These are phyloP conservation scores for Dendrobium huoshanense DNA, from an alignment of 106 monocot species.

Conservation along the genomic window DNA sequence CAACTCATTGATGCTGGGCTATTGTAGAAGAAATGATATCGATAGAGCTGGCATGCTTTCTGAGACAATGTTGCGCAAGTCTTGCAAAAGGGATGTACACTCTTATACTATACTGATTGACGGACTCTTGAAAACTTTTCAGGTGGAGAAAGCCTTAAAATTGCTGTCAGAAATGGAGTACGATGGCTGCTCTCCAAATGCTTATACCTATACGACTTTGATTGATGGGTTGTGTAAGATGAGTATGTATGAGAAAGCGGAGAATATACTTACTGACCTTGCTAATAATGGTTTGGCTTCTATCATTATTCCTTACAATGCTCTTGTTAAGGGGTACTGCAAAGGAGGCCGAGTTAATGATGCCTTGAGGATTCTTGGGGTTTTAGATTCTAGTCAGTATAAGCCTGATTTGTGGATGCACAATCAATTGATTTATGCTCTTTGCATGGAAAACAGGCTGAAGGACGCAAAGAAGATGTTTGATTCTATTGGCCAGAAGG, in stretches of 20 bases:
- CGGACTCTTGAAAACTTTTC: slow-evolving; percentile 4
- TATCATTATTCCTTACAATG: slow-evolving; percentile 7
- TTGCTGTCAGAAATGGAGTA: neutral
- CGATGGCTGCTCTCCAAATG: slow-evolving; percentile 3
- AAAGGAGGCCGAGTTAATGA: slow-evolving; percentile 3
- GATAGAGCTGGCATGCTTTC: neutral
- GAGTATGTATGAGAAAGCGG: neutral
- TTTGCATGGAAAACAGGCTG: slow-evolving; percentile 11
- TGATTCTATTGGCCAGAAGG: slow-evolving; percentile 11
- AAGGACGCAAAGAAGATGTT: slow-evolving; percentile 15
- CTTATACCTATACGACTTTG: neutral
- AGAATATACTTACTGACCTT: neutral
- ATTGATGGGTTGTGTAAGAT: slow-evolving; percentile 7
- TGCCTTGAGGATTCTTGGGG: slow-evolving; percentile 4
- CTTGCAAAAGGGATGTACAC: slow-evolving; percentile 2
- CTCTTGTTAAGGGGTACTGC: slow-evolving; percentile 9
- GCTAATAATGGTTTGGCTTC: neutral
- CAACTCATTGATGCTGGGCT: slow-evolving; percentile 8
- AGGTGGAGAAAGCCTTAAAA: slow-evolving; percentile 7
- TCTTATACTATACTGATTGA: slow-evolving; percentile 10
- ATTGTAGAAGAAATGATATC: slow-evolving; percentile 10
- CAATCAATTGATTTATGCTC: slow-evolving; percentile 10
- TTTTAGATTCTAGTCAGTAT: neutral
- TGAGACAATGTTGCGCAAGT: neutral
- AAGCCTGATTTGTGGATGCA: slow-evolving; percentile 23